Evolutionary conservation across 1,284 basidiomycete species (phyloP).

Genomic region (Cutaneotrichosporon sp.): DNA sequence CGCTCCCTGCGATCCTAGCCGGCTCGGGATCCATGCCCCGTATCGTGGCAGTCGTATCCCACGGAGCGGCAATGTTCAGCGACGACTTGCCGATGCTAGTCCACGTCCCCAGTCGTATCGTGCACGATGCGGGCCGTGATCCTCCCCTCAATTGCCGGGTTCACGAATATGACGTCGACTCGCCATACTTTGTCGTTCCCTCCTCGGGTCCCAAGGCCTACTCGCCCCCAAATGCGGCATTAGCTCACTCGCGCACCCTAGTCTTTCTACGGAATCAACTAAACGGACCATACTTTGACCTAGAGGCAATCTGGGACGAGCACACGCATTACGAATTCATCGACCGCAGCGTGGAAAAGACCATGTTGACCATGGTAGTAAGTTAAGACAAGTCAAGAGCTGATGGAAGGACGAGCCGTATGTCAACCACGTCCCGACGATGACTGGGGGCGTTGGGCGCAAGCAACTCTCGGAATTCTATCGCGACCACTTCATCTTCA

Average conservation of each 20-base stretch:
- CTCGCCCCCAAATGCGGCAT: slow-evolving; percentile 19
- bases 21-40: slow-evolving; percentile 9
- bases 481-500: slow-evolving; percentile 45
- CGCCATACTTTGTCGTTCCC: slow-evolving; percentile 28
- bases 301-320: slow-evolving; percentile 29
- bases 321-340: slow-evolving; percentile 32
- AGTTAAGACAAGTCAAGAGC: slow-evolving; percentile 7
- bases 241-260: slow-evolving; percentile 25
- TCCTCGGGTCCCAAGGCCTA: slow-evolving; percentile 23
- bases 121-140: slow-evolving; percentile 1
- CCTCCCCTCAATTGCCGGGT: neutral
- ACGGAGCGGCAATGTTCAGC: slow-evolving; percentile 20
- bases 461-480: slow-evolving; percentile 59
- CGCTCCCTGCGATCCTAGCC: slow-evolving; percentile 19
- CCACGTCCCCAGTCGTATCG: slow-evolving; percentile 15
- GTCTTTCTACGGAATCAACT: slow-evolving; percentile 23
- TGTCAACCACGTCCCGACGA: slow-evolving; percentile 37
- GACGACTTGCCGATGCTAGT: slow-evolving; percentile 16
- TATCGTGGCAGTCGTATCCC: slow-evolving; percentile 20
- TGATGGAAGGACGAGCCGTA: slow-evolving; percentile 30
- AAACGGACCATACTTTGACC: slow-evolving; percentile 27
- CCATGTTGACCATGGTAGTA: slow-evolving; percentile 38
- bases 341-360: slow-evolving; percentile 34
- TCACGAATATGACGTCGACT: slow-evolving; percentile 19
- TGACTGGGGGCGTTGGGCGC: slow-evolving; percentile 59